Base-by-base conservation (phyloP, 495 filamentous ascomycete genomes). In the Neurospora tetraspora region DNA sequence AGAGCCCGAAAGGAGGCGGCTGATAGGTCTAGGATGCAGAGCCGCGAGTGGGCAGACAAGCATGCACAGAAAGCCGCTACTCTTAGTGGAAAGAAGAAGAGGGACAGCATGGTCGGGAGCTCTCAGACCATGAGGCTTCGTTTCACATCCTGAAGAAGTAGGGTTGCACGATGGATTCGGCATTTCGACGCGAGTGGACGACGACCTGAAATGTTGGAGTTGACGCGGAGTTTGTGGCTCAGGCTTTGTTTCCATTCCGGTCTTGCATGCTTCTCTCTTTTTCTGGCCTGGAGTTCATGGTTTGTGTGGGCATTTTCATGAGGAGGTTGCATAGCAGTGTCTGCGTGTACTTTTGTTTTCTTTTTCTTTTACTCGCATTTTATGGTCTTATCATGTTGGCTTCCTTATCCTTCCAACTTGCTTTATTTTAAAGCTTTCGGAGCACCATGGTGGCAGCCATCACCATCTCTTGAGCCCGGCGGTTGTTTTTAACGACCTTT, bases 1-100 rank as follows among this genome's bases (percentile, higher is more conserved):
- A 81, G 83, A 73, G 89, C 90, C 7, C 81, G 89, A 69, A 83
- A 87, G 74, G 86, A 86, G 76, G 91, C 91, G 11, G 90, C 91
- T 0, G 91, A 93, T 80, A 78, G 89, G 72, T 89, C 89, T 16
- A 82, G 90, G 71, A 80, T 85, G 77, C 83, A 87, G 69, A 89
- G 88, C 71, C 80, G 91, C 40, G 88, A 90, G 80, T 93, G 91
- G 91, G 90, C 90, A 5, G 89, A 91, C 81, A 90, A 86, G 82
- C 87, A 91, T 27, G 23, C 53, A 34, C 53, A 9, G 23, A 65
- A 65, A 36, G 53, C 27, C 31, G 14, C 53, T 65, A 65, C 53
- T 65, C 53, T 34, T 36, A 14, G 2, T 65, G 53, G 53, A 34
- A 65, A 65, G 14, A 18, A 9, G 53, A 65, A 65, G 7, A 34